These are phyloP conservation scores for Aspergillus coremiiformis DNA, from an alignment of 495 filamentous ascomycete species.

Conservation along the genomic window DNA sequence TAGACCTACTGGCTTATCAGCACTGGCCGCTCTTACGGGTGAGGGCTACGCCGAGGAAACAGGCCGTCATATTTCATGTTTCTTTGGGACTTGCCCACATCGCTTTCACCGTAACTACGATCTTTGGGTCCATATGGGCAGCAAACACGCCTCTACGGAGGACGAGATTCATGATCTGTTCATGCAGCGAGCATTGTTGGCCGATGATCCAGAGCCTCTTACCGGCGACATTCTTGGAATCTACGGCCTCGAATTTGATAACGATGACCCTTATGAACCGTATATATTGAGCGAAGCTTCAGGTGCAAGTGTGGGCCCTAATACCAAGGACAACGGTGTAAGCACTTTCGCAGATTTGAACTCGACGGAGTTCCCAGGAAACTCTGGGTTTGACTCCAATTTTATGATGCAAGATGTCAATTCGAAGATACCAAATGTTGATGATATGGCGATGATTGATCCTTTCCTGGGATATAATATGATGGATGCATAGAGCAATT, in stretches of 20 bases:
- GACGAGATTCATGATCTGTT: conserved; percentile 46
- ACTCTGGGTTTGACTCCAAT: conserved; percentile 15
- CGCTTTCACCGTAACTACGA: conserved; percentile 64
- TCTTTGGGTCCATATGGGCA: conserved; percentile 56
- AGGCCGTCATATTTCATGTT: conserved; percentile 50
- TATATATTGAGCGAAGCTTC: conserved; percentile 7
- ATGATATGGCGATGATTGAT: conserved; percentile 32
- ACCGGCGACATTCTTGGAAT: conserved; percentile 32
- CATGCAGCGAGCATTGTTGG: conserved; percentile 33
- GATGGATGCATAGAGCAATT: conserved; percentile 18
- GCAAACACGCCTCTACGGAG: conserved; percentile 43
- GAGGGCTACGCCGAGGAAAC: conserved; percentile 47
- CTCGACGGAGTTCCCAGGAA: conserved; percentile 3
- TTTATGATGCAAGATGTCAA: conserved; percentile 27
- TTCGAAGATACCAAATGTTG: conserved; percentile 27
- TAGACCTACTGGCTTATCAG: conserved; percentile 19
- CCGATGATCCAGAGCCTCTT: conserved; percentile 21
- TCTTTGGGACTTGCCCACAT: conserved; percentile 43
- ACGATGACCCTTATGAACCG: conserved; percentile 17
- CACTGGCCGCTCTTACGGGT: conserved; percentile 50
- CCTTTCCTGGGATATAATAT: conserved; percentile 28
- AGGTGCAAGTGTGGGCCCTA: not conserved
- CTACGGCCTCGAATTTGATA: conserved; percentile 39
- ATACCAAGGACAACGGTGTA: not conserved
- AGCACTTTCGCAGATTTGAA: not conserved